phyloP scores from a whole-genome alignment of 306 rosid genomes.

The Chamaecrista fasciculata region DNA sequence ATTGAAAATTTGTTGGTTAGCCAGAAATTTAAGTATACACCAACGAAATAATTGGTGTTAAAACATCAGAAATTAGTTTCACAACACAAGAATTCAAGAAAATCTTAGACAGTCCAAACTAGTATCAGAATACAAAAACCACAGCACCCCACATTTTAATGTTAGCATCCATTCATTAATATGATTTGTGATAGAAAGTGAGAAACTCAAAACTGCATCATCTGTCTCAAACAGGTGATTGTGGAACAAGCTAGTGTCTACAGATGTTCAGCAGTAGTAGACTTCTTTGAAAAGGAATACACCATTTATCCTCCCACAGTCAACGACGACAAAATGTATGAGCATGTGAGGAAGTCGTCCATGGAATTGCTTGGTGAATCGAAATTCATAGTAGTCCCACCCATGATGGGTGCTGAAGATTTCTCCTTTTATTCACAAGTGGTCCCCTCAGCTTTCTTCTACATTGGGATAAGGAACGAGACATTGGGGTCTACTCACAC shows the following conservation, averaged over 20 bases:
- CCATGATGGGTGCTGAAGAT: slow-evolving; percentile 97
- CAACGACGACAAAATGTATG: slow-evolving; percentile 69
- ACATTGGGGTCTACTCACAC: slow-evolving; percentile 85
- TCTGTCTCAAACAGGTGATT: slow-evolving; percentile 55
- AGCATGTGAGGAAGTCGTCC: slow-evolving; percentile 78
- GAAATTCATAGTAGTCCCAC: slow-evolving; percentile 78
- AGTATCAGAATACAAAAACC: neutral
- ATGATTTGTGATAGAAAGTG: neutral
- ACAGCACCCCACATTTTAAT: neutral
- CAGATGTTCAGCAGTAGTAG: slow-evolving; percentile 71
- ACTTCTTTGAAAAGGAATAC: slow-evolving; percentile 69
- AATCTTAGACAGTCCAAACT: neutral
- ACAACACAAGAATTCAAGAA: neutral
- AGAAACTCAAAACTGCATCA: neutral
- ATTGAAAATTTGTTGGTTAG: neutral
- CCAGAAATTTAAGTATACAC: neutral
- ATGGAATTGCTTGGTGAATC: slow-evolving; percentile 57
- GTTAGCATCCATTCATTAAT: neutral
- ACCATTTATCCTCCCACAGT: slow-evolving; percentile 88
- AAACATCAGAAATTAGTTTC: neutral
- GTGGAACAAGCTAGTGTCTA: slow-evolving; percentile 81
- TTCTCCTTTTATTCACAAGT: slow-evolving; percentile 74
- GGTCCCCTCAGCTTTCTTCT: slow-evolving; percentile 74
- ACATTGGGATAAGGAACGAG: slow-evolving; percentile 82
- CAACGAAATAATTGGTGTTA: neutral